Base-by-base conservation (phyloP, 257 asterid genomes). In the Fraxinus pennsylvanica region DNA sequence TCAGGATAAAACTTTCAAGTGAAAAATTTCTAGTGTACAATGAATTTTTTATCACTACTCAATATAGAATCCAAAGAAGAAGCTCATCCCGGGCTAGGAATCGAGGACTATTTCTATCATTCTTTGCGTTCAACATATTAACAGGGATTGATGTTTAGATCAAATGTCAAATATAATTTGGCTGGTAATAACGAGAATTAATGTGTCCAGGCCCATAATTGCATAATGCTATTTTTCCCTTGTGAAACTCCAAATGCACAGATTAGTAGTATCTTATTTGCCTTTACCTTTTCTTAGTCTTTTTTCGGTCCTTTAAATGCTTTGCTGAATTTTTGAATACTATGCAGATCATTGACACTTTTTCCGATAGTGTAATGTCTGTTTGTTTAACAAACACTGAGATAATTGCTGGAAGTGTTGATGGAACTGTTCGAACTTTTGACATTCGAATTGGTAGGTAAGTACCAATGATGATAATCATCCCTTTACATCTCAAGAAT, bases 351-450 rank as follows among this genome's bases (percentile, higher is more conserved):
- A 92, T 94, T 72, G 88, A 88, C 83, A 89, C 90, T 70, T 94
- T 92, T 79, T 82, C 77, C 43, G 97, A 94, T 78, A 92, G 97
- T 85, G 99, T 90, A 75, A 92, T 92, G 99, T 94, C 99, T 71
- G 84, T 92, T 77, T 88, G 97, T 82, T 83, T 94, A 78, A 89
- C 97, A 6, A 88, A 91, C 87, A 87, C 91, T 79, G 97, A 94
- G 87, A 92, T 94, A 81, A 91, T 94, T 86, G 99, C 92, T 78
- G 99, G 97, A 87, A 90, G 99, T 87, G 99, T 94, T 41, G 99
- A 94, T 83, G 99, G 99, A 83, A 91, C 97, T 76, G 96, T 92
- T 86, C 91, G 96, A 54, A 94, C 99, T 75, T 92, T 94, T 87
- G 99, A 94, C 84, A 91, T 94, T 79, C 89, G 99, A 76, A 89